Evolutionary conservation across 176 grass and related monocot genomes (phyloP).

Genomic region (Rhynchospora tenuis): DNA sequence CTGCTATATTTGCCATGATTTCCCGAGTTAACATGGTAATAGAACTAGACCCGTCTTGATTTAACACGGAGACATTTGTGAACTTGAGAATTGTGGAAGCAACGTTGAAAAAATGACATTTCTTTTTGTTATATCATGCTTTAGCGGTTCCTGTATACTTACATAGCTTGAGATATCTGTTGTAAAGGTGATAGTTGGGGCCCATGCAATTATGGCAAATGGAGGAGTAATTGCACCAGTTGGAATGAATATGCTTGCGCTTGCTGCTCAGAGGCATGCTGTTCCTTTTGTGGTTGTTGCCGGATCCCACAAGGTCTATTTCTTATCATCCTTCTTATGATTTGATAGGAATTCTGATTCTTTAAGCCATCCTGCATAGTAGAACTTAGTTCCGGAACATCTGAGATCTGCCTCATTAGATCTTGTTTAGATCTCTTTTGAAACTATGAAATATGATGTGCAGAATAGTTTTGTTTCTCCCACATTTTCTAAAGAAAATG

Average conservation of each 20-base stretch:
- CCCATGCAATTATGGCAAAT: conserved; percentile 97
- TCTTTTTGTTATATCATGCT: not conserved
- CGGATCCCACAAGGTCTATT: conserved; percentile 87
- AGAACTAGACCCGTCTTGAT: conserved; percentile 8
- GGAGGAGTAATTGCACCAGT: conserved; percentile 96
- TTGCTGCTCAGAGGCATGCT: conserved; percentile 96
- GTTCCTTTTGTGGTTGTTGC: conserved; percentile 96
- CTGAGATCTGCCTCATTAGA: too few relatives aligned
- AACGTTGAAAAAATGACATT: not conserved
- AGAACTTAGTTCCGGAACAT: too few relatives aligned
- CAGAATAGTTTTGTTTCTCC: not conserved
- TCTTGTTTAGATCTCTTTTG: too few relatives aligned
- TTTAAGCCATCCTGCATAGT: not conserved
- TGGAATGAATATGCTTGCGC: conserved; percentile 92
- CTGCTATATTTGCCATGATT: conserved; percentile 98
- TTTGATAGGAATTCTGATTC: not conserved
- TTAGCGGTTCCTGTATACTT: conserved; percentile 4
- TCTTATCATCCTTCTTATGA: not conserved
- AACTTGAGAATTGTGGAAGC: not conserved
- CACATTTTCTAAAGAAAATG: too few relatives aligned
- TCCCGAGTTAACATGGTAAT: conserved; percentile 98
- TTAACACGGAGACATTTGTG: not conserved
- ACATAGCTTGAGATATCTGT: not conserved
- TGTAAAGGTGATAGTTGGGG: conserved; percentile 92
- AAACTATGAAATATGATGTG: conserved; percentile 7